phyloP scores from a whole-genome alignment of 768 basidiomycete genomes.

The Mycena albidolilacea region DNA sequence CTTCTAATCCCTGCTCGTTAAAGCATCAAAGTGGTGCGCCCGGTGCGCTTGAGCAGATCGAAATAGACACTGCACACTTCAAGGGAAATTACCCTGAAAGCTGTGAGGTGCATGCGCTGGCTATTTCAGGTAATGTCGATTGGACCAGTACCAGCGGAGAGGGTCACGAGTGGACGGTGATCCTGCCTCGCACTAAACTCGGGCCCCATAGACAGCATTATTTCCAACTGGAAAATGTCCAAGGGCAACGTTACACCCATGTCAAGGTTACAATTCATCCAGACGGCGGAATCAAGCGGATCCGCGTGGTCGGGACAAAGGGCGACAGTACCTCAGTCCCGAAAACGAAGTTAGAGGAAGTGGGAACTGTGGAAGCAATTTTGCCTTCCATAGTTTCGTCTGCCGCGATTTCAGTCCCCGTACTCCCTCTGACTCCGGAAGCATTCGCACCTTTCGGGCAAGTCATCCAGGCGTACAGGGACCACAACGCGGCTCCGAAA shows the following conservation, averaged over 20 bases:
- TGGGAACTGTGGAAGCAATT: slow-evolving; percentile 7
- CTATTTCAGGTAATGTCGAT: slow-evolving; percentile 48
- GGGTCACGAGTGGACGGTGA: slow-evolving; percentile 75
- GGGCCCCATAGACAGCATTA: slow-evolving; percentile 93
- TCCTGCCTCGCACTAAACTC: slow-evolving; percentile 84
- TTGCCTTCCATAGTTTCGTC: slow-evolving; percentile 4
- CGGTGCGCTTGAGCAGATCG: slow-evolving; percentile 80
- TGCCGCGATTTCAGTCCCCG: slow-evolving; percentile 56
- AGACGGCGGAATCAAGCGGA: slow-evolving; percentile 95
- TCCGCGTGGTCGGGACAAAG: slow-evolving; percentile 83
- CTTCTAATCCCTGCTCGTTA: slow-evolving; percentile 19
- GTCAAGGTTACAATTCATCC: slow-evolving; percentile 92
- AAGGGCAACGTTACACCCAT: slow-evolving; percentile 78
- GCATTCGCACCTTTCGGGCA: slow-evolving; percentile 92
- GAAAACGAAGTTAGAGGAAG: slow-evolving; percentile 4
- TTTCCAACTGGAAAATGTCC: slow-evolving; percentile 84
- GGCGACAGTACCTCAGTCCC: slow-evolving; percentile 13
- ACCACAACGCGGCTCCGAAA: slow-evolving; percentile 76
- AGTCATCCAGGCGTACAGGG: slow-evolving; percentile 90
- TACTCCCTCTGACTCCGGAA: slow-evolving; percentile 83
- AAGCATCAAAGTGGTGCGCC: slow-evolving; percentile 72
- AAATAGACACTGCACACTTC: slow-evolving; percentile 96
- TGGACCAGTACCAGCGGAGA: slow-evolving; percentile 53
- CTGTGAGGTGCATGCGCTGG: slow-evolving; percentile 69
- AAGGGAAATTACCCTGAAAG: slow-evolving; percentile 88